A percentile compares a stretch with the other conserved stretches of the same genome.
These are phyloP conservation scores for Lachancea quebecensis DNA, from an alignment of 805 yeast species.

Conservation along the genomic window DNA sequence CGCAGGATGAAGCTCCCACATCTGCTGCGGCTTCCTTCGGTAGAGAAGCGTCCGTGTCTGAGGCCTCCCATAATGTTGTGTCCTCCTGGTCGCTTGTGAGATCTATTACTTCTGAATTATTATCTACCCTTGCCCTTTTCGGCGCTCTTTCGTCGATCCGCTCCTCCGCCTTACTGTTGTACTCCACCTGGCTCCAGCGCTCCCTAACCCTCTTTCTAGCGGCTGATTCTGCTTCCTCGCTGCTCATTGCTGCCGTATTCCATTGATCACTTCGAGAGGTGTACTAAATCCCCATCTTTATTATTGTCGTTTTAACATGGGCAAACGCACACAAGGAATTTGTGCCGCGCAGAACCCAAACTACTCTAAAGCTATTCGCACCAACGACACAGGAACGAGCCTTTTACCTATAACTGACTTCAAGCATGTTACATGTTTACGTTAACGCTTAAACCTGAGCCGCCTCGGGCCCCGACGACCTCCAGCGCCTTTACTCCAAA, in stretches of 20 bases:
- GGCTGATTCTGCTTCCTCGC: slow-evolving; percentile 5
- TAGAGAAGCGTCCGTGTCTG: slow-evolving; percentile 1
- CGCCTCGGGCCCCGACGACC: too few species aligned
- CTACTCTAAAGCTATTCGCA: too few species aligned
- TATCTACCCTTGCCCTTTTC: not conserved
- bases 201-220: slow-evolving; percentile 15
- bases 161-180: slow-evolving; percentile 1
- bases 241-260: not conserved
- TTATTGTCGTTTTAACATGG: not conserved
- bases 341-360: too few species aligned
- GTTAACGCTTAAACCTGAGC: too few species aligned
- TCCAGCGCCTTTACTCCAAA: too few species aligned
- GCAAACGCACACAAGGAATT: too few species aligned
- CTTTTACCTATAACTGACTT: too few species aligned
- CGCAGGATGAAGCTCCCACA: not conserved
- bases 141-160: not conserved
- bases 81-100: slow-evolving; percentile 4
- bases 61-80: not conserved
- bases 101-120: slow-evolving; percentile 2
- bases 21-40: not conserved
- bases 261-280: not conserved
- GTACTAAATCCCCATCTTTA: not conserved
- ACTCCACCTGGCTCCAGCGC: slow-evolving; percentile 15
- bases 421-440: too few species aligned
- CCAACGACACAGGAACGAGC: too few species aligned